Percentiles rank a stretch among this genome's conserved stretches.
Evolutionary conservation across 2,329 filamentous ascomycete species (phyloP).

Genomic region (Diaporthe aspalathi): DNA sequence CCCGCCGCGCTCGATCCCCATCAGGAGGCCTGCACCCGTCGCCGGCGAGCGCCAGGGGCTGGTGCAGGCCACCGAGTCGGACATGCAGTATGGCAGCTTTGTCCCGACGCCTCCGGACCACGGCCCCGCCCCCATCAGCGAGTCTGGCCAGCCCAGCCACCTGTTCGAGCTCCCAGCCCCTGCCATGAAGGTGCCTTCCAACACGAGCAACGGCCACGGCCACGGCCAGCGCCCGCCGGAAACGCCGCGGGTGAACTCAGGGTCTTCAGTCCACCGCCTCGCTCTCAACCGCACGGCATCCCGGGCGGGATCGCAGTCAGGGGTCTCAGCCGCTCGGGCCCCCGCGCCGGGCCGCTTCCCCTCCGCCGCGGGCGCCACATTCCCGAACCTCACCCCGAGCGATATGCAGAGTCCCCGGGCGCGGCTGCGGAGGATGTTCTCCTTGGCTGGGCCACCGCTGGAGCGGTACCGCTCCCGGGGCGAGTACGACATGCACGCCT

Average conservation of each 20-base stretch:
- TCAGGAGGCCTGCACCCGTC: slow-evolving; percentile 34
- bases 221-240: slow-evolving; percentile 6
- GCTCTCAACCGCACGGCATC: slow-evolving; percentile 54
- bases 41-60: slow-evolving; percentile 55
- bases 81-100: slow-evolving; percentile 66
- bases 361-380: slow-evolving; percentile 32
- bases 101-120: slow-evolving; percentile 53
- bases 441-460: slow-evolving; percentile 49
- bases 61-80: slow-evolving; percentile 51
- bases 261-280: slow-evolving; percentile 43
- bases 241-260: slow-evolving; percentile 26
- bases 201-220: slow-evolving; percentile 40
- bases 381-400: slow-evolving; percentile 42
- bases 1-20: slow-evolving; percentile 42
- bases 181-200: slow-evolving; percentile 58
- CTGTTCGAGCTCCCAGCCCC: slow-evolving; percentile 65
- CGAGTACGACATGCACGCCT: slow-evolving; percentile 57
- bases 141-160: slow-evolving; percentile 47
- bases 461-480: slow-evolving; percentile 51
- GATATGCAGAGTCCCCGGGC: slow-evolving; percentile 45
- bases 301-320: slow-evolving; percentile 39
- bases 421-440: slow-evolving; percentile 55
- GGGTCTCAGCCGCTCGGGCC: not conserved
- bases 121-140: slow-evolving; percentile 40
- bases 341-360: slow-evolving; percentile 36